A percentile compares a stretch with the other conserved stretches of the same genome.
phyloP scores from a whole-genome alignment of 495 filamentous ascomycete genomes.

The Astrocystis sublimbata region DNA sequence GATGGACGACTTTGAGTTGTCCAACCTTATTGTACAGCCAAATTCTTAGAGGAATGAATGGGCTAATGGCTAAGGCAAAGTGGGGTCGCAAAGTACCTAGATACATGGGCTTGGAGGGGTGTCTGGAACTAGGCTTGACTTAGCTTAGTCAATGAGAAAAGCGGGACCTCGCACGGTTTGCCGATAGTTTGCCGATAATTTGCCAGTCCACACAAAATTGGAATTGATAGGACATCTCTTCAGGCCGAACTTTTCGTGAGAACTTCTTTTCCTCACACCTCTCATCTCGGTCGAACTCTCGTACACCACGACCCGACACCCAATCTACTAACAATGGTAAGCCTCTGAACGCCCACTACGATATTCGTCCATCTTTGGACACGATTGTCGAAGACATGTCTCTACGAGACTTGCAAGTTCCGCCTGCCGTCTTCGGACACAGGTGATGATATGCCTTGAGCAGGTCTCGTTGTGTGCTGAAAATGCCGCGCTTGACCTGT shows the following conservation, averaged over 20 bases:
- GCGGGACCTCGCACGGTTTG: neutral
- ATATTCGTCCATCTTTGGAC: slow-evolving; percentile 25
- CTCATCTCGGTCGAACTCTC: slow-evolving; percentile 21
- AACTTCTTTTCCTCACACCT: slow-evolving; percentile 28
- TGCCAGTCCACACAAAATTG: slow-evolving; percentile 22
- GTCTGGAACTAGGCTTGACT: slow-evolving; percentile 10
- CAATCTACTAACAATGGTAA: slow-evolving; percentile 49
- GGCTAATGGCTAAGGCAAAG: too few relatives aligned
- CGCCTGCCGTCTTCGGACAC: slow-evolving; percentile 53
- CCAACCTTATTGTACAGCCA: neutral
- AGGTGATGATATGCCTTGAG: slow-evolving; percentile 87
- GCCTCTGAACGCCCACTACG: slow-evolving; percentile 32
- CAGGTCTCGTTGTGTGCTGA: slow-evolving; percentile 52
- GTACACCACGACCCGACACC: slow-evolving; percentile 29
- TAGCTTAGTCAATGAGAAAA: neutral
- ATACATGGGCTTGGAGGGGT: slow-evolving; percentile 24
- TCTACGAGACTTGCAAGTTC: slow-evolving; percentile 49
- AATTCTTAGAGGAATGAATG: neutral
- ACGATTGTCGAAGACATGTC: slow-evolving; percentile 31
- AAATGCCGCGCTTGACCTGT: slow-evolving; percentile 57
- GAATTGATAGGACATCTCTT: slow-evolving; percentile 20
- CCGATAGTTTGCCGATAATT: slow-evolving; percentile 29
- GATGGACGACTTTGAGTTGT: neutral
- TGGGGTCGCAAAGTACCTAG: slow-evolving; percentile 3
- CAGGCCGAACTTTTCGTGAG: slow-evolving; percentile 24